phyloP scores from a whole-genome alignment of 306 rosid species.

The Neltuma alba region DNA sequence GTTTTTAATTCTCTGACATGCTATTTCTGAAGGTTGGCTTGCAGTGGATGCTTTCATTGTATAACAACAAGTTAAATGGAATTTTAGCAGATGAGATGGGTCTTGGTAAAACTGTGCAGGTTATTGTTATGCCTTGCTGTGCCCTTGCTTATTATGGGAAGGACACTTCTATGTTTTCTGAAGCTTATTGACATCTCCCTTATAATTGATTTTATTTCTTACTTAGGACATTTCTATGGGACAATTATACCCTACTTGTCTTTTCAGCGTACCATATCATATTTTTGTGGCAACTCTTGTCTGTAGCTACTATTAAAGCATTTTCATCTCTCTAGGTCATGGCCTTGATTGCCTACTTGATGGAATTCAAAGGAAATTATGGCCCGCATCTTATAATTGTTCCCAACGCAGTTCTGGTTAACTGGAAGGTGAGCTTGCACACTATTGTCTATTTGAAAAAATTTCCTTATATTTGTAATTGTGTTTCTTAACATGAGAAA shows the following conservation, averaged over 20 bases:
- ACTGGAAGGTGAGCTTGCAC: slow-evolving; percentile 84
- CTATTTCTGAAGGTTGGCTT: slow-evolving; percentile 79
- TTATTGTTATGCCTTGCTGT: slow-evolving; percentile 37
- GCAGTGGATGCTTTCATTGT: slow-evolving; percentile 99
- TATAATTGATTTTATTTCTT: slow-evolving; percentile 30
- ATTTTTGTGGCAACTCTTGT: slow-evolving; percentile 9
- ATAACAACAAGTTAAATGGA: slow-evolving; percentile 97
- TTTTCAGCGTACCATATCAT: slow-evolving; percentile 13
- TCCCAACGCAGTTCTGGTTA: slow-evolving; percentile 98
- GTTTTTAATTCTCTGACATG: slow-evolving; percentile 19
- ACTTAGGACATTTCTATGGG: slow-evolving; percentile 23
- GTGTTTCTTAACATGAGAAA: slow-evolving; percentile 27
- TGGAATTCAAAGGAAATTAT: slow-evolving; percentile 99
- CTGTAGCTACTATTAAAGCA: neutral
- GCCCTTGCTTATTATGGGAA: slow-evolving; percentile 14
- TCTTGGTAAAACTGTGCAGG: slow-evolving; percentile 99
- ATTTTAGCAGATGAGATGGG: slow-evolving; percentile 99
- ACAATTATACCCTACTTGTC: neutral
- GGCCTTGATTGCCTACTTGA: slow-evolving; percentile 87
- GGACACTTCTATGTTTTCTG: slow-evolving; percentile 15
- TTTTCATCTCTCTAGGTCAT: slow-evolving; percentile 55
- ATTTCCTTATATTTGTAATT: neutral
- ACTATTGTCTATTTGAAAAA: neutral
- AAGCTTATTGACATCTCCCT: neutral
- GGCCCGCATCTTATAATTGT: slow-evolving; percentile 99